Base-by-base conservation (phyloP, 495 filamentous ascomycete genomes). In the Penicillium crystallinum region DNA sequence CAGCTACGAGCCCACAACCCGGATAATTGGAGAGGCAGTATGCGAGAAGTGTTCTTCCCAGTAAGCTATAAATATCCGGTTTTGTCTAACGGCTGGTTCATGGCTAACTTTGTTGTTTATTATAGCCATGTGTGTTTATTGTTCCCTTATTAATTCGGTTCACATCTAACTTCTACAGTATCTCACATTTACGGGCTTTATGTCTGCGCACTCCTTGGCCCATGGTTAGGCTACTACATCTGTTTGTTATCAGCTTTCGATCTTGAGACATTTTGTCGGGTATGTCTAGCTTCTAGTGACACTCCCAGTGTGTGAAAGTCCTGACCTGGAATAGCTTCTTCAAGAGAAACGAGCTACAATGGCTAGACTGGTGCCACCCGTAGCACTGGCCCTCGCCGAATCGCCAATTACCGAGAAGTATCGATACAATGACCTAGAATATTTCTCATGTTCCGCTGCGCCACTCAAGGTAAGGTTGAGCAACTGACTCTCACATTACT, bases 361-460 rank as follows among this genome's bases (percentile, higher is more conserved):
- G 23, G 54, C 54, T 8, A 50, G 54, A 42, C 15, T 56, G 14
- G 47, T 56, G 12, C 54, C 54, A 25, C 39, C 54, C 2, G 42
- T 56, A 10, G 47, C 54, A 10, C 44, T 33, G 23, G 31, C 46
- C 21, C 45, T 56, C 8, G 47, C 45, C 0, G 54, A 56, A 33
- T 34, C 19, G 19, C 41, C 41, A 17, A 25, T 51, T 33, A 42
- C 51, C 1, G 35, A 42, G 34, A 46, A 22, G 15, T 56, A 51
- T 37, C 23, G 46, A 36, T 56, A 56, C 34, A 33, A 33, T 3
- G 34, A 31, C 19, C 35, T 56, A 7, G 54, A 56, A 30, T 56
- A 56, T 21, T 56, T 56, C 21, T 46, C 39, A 23, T 56, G 54
- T 15, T 56, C 54, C 10, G 54, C 54, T 41, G 54, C 54, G 1